Conservation (phyloP, 2,329 filamentous ascomycete genomes). For the Neophaeococcomyces mojaviensis region DNA sequence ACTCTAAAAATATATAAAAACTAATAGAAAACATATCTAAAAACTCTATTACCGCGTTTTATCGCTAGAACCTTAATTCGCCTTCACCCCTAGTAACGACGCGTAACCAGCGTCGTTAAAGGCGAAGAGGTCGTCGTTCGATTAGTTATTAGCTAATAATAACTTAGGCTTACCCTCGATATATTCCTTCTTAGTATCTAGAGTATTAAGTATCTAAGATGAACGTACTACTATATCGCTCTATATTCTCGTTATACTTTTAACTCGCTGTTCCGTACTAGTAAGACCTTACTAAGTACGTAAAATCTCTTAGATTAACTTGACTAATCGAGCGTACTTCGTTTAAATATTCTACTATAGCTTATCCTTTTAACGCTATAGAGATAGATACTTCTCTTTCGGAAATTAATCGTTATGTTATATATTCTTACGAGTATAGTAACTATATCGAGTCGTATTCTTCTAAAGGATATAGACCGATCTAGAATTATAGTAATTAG, state of each 20-base stretch:
- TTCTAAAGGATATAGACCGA: neutral
- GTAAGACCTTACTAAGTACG: too few species aligned
- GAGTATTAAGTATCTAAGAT: neutral
- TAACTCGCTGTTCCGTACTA: neutral
- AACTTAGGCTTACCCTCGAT: neutral
- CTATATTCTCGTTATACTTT: neutral
- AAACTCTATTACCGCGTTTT: neutral
- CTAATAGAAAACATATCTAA: too few species aligned
- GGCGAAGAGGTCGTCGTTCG: neutral
- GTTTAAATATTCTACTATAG: neutral
- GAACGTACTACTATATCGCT: neutral
- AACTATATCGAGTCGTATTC: neutral
- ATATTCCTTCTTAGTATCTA: neutral
- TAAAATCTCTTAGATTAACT: too few species aligned
- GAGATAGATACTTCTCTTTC: neutral
- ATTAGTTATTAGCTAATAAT: neutral
- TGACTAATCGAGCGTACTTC: neutral
- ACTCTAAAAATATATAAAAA: too few species aligned
- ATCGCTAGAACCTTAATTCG: neutral
- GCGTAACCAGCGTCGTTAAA: neutral
- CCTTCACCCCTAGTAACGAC: neutral
- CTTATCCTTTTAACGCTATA: neutral
- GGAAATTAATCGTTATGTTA: too few species aligned
- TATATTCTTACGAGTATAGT: conserved; percentile 1
- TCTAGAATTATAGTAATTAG: neutral